Conservation (phyloP, 192 early-diverging fungal genomes). For the Allomyces macrogynus region DNA sequence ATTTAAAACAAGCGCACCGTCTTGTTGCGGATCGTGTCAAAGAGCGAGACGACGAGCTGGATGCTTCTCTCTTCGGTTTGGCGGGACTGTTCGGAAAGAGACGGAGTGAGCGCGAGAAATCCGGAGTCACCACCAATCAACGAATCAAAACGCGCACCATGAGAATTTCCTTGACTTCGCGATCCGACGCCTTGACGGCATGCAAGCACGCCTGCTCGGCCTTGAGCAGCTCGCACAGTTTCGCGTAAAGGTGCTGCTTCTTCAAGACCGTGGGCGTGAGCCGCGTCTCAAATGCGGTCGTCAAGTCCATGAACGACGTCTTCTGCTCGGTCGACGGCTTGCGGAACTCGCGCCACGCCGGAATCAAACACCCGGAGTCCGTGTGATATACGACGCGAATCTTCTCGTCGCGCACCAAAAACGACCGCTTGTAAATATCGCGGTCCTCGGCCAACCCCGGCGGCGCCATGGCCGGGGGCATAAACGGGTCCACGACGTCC, state of each 20-base stretch:
- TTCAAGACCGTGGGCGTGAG: constrained; percentile 27
- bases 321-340: constrained; percentile 34
- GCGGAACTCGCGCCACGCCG: constrained; percentile 26
- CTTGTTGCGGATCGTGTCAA: constrained; percentile 35
- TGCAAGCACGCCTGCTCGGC: constrained; percentile 22
- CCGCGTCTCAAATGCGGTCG: constrained; percentile 14
- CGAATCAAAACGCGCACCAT: too few relatives aligned
- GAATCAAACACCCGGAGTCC: constrained; percentile 23
- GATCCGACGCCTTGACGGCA: constrained; percentile 23
- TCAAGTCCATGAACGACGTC: constrained; percentile 17
- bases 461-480: neutral
- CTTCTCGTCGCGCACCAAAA: constrained; percentile 7
- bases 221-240: constrained; percentile 19
- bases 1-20: constrained; percentile 11
- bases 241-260: constrained; percentile 28
- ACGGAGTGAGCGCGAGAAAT: too few relatives aligned
- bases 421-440: constrained; percentile 1
- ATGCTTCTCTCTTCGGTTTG: constrained; percentile 27
- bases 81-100: constrained; percentile 7
- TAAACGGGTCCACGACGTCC: neutral
- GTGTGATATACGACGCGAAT: constrained; percentile 30
- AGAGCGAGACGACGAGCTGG: constrained; percentile 20
- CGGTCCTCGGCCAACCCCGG: constrained; percentile 5
- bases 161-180: constrained; percentile 28
- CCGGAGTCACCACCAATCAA: too few relatives aligned